Base-by-base conservation (phyloP, 495 filamentous ascomycete species). In the Trichoderma asperelloides region DNA sequence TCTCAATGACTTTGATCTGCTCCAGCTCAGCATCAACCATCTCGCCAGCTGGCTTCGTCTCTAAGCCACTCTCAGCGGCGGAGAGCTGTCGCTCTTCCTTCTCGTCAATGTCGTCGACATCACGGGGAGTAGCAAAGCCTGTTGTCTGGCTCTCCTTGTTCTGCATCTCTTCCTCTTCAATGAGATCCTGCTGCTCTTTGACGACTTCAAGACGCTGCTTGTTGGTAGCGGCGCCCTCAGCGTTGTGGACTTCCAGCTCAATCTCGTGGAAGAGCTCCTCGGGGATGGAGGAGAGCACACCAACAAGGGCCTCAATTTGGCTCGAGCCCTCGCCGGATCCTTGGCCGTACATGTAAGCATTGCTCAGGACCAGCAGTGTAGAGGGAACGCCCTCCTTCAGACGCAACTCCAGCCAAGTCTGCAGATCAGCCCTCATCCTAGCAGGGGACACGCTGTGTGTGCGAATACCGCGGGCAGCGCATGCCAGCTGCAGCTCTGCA, bases 201-300 rank as follows among this genome's bases (percentile, higher is more conserved):
- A 99, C 84, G 9, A 99, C 95, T 83, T 99, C 95, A n/a, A 99
- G 87, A 74, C 95, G 89, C 80, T 99, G 95, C 82, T 93, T 96
- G 85, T 99, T 99, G 66, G 96, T 99, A 64, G 95, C 96, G 13
- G 93, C 95, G 67, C 95, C 95, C 80, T 99, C 95, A 62, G 93
- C 92, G 67, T 89, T 96, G 82, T 98, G 92, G 30, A 98, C 93
- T 81, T 98, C 96, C 39, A 99, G 89, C 78, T 99, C 95, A 69
- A 98, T 97, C 80, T 99, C 95, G 81, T 99, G 95, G 89, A 95
- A 98, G 47, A 99, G 86, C 76, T 99, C 95, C 79, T 99, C 95
- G 5, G 95, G 95, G 68, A 99, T 98, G 63, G 89, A 92, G 33
- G 90, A 92, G 39, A 99, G 83, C 18, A 99, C 95, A 23, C 91